These are phyloP conservation scores for Orychophragmus violaceus DNA, from an alignment of 345 rosid genomes.

Conservation along the genomic window DNA sequence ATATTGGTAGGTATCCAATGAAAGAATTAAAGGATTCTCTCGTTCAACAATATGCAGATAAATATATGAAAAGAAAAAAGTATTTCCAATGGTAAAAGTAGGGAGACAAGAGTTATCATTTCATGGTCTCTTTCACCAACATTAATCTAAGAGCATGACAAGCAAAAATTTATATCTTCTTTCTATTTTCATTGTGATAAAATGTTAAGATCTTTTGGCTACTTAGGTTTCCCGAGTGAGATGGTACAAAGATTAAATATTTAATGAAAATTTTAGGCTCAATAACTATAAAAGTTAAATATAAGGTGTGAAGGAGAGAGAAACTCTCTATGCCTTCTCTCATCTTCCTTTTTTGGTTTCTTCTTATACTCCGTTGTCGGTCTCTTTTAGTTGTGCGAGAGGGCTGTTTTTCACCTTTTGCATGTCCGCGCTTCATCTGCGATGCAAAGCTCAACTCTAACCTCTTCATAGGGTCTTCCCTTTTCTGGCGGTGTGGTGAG, in stretches of 20 bases:
- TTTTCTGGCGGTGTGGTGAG: too few species aligned
- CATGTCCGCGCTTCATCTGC: too few species aligned
- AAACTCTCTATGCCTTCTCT: too few species aligned
- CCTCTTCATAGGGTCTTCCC: too few species aligned
- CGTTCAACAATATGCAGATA: neutral
- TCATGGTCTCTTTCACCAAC: conserved; percentile 33
- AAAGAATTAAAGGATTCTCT: neutral
- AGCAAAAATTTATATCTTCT: neutral
- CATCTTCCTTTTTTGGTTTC: too few species aligned
- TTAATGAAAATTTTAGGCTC: neutral
- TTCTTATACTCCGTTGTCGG: too few species aligned
- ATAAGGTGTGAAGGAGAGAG: too few species aligned
- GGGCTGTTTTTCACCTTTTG: too few species aligned
- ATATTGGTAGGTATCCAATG: neutral
- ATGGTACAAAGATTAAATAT: neutral
- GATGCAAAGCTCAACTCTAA: too few species aligned
- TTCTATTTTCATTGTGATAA: neutral
- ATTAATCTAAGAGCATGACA: conserved; percentile 22
- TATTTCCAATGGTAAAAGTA: conserved; percentile 22
- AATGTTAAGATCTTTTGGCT: neutral
- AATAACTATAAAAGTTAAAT: neutral
- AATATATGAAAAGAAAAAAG: conserved; percentile 11
- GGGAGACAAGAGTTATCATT: conserved; percentile 30
- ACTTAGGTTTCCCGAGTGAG: neutral
- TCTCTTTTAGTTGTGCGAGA: too few species aligned